Base-by-base conservation (phyloP, 345 rosid genomes). In the Arabis hirsuta region DNA sequence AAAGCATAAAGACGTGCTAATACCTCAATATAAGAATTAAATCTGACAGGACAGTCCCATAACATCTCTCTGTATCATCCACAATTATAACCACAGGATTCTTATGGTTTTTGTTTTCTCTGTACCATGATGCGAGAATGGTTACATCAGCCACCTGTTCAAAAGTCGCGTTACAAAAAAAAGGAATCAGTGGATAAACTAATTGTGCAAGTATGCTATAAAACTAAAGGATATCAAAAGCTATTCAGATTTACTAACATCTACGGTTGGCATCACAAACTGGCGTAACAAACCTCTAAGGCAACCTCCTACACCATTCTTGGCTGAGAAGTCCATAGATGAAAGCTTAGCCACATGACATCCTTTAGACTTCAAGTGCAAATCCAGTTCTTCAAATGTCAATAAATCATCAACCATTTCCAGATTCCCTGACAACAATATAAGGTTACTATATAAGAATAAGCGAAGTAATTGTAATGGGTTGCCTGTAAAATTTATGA, bases 281-380 rank as follows among this genome's bases (percentile, higher is more conserved):
- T 91, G 97, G 74, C 89, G 84, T 69, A 95, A 72, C 71, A 95
- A 84, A 73, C 85, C 93, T 77, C 86, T 84, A 62, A 95, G 81
- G 80, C 96, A 89, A 55, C 91, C 90, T 48, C 88, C 88, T 72
- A 87, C 80, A 36, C 97, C 99, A 75, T 58, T 87, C 82, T 85
- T 88, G 72, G 85, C 74, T 0, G 80, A 77, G 81, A 95, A 90
- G 51, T 95, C 96, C 72, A 73, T 29, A 1, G 99, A 91, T 55
- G 96, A 91, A 77, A 95, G 99, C 78, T 85, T 91, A 29, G 99
- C 97, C 44, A 91, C 93, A 71, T 85, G 89, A 55, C 86, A 88
- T 66, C 97, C 93, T 64, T 82, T 82, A 76, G 90, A 83, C 77
- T 83, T 89, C 79, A 95, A 82, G 71, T 84, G 86, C 34, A 72